Conservation (phyloP, 495 filamentous ascomycete species). For the Aspergillus affinis region DNA sequence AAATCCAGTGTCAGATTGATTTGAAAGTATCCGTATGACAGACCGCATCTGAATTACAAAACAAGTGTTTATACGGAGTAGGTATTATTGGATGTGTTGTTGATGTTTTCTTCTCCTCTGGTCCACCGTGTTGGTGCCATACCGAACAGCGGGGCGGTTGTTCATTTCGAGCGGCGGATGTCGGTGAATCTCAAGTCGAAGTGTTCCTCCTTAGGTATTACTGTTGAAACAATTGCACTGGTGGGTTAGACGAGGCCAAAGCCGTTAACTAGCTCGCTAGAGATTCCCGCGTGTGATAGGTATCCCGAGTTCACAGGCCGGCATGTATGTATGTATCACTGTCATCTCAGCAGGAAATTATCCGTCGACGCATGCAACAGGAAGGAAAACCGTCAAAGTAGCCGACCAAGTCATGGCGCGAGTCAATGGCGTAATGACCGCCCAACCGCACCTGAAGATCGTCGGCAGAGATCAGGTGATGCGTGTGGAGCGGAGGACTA, state of each 20-base stretch:
- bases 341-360: not conserved
- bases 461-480: constrained; percentile 3
- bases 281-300: too few relatives aligned
- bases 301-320: too few relatives aligned
- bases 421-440: constrained; percentile 6
- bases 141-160: not conserved
- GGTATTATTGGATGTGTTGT: not conserved
- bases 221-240: too few relatives aligned
- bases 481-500: not conserved
- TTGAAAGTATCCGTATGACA: not conserved
- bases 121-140: not conserved
- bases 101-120: not conserved
- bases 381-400: not conserved
- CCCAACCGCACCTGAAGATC: not conserved
- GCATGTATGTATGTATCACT: too few relatives aligned
- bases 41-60: not conserved
- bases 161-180: too few relatives aligned
- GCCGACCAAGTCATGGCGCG: not conserved
- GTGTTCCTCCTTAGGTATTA: too few relatives aligned
- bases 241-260: too few relatives aligned
- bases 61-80: not conserved
- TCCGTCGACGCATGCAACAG: not conserved
- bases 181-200: too few relatives aligned
- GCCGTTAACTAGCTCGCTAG: too few relatives aligned
- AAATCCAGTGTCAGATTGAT: not conserved